These are phyloP conservation scores for Linanthus parryae DNA, from an alignment of 148 eudicot genomes.

Conservation along the genomic window DNA sequence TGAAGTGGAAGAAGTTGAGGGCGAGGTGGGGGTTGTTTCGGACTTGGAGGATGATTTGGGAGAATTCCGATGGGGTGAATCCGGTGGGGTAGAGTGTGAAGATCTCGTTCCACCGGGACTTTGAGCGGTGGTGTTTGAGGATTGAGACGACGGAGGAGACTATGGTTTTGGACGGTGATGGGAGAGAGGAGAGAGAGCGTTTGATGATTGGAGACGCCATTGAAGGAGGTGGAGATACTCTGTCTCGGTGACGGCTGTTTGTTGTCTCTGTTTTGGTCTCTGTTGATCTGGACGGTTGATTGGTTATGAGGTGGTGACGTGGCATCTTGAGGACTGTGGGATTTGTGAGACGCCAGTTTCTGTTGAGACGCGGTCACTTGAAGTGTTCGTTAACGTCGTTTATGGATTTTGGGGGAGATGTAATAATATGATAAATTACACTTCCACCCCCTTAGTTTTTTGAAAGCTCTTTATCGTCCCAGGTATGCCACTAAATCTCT, in stretches of 20 bases:
- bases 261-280: neutral
- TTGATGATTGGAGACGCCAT: slow-evolving; percentile 26
- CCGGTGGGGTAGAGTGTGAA: slow-evolving; percentile 42
- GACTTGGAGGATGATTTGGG: slow-evolving; percentile 46
- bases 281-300: neutral
- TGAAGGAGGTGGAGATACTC: neutral
- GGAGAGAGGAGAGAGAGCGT: slow-evolving; percentile 11
- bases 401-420: too few relatives aligned
- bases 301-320: too few relatives aligned
- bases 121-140: slow-evolving; percentile 64
- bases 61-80: slow-evolving; percentile 44
- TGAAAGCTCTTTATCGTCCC: too few relatives aligned
- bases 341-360: too few relatives aligned
- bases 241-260: neutral
- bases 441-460: too few relatives aligned
- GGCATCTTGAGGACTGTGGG: too few relatives aligned
- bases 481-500: too few relatives aligned
- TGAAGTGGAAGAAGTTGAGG: slow-evolving; percentile 59
- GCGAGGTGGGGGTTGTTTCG: slow-evolving; percentile 60
- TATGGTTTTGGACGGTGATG: slow-evolving; percentile 14
- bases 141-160: slow-evolving; percentile 40
- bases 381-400: too few relatives aligned
- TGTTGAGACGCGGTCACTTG: too few relatives aligned
- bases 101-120: slow-evolving; percentile 62
- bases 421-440: too few relatives aligned